These are phyloP conservation scores for Citrullus mucosospermus DNA, from an alignment of 306 rosid species.

Conservation along the genomic window DNA sequence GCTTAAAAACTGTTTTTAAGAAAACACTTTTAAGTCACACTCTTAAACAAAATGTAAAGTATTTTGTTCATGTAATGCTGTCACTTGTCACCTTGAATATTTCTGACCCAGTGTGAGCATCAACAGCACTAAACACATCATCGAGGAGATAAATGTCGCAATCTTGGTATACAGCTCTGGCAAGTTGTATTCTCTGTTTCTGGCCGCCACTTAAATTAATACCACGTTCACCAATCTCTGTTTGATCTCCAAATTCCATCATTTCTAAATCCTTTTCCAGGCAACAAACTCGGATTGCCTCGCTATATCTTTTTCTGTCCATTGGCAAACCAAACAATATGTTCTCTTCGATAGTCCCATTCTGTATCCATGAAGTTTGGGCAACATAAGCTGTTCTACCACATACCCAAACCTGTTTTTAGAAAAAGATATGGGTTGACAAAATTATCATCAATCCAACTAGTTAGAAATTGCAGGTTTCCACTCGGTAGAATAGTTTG, in stretches of 20 bases:
- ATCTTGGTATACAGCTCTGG: constrained; percentile 87
- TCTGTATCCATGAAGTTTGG: constrained; percentile 97
- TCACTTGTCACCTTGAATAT: constrained; percentile 59
- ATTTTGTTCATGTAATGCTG: not conserved
- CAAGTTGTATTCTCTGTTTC: constrained; percentile 92
- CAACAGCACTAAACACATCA: constrained; percentile 94
- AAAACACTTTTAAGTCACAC: not conserved
- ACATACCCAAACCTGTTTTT: constrained; percentile 61
- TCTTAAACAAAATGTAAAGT: not conserved
- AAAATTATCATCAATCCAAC: not conserved
- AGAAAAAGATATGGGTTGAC: not conserved
- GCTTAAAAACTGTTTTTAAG: not conserved
- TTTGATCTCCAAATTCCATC: constrained; percentile 93
- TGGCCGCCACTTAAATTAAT: constrained; percentile 97
- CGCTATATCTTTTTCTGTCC: constrained; percentile 53
- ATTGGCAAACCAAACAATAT: constrained; percentile 68
- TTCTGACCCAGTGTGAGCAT: constrained; percentile 93
- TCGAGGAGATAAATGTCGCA: constrained; percentile 85
- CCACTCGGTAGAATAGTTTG: not conserved
- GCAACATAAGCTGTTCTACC: constrained; percentile 88
- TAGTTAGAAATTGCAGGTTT: not conserved
- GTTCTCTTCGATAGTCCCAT: constrained; percentile 85
- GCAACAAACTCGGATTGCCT: constrained; percentile 69
- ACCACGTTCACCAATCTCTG: constrained; percentile 97
- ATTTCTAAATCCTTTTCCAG: constrained; percentile 83